A percentile compares a stretch with the other conserved stretches of the same genome.
phyloP scores from a whole-genome alignment of 106 monocot species.

The Acorus calamus region DNA sequence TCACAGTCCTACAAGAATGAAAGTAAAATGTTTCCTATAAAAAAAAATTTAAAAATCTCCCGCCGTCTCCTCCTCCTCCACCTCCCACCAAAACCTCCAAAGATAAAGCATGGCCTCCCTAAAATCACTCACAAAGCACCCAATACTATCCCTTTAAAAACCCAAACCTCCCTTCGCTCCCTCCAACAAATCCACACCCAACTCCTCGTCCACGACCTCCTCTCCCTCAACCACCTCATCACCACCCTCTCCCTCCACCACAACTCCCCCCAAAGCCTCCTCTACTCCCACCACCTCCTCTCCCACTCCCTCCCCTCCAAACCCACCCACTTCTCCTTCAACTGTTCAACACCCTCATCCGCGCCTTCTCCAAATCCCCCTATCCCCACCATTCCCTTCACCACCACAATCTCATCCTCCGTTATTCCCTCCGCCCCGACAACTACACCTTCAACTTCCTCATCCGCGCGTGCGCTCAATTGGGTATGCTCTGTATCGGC shows the following conservation, averaged over 20 bases:
- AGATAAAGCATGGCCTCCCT: too few species aligned
- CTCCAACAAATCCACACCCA: neutral
- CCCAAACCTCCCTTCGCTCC: too few species aligned
- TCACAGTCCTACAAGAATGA: too few species aligned
- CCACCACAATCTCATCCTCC: conserved; percentile 37
- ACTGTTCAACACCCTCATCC: conserved; percentile 61
- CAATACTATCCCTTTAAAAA: too few species aligned
- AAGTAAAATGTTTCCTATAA: too few species aligned
- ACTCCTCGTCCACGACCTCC: conserved; percentile 12
- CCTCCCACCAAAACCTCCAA: too few species aligned
- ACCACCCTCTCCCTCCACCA: conserved; percentile 19
- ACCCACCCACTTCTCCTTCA: conserved; percentile 30
- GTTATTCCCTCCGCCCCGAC: conserved; percentile 26
- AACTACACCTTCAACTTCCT: conserved; percentile 78
- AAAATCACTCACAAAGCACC: too few species aligned
- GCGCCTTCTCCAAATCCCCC: conserved; percentile 39
- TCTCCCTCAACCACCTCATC: conserved; percentile 15
- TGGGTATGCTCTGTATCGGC: conserved; percentile 9
- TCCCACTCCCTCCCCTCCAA: conserved; percentile 9
- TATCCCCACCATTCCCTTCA: conserved; percentile 23
- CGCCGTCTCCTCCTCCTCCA: too few species aligned
- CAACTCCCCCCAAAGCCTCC: conserved; percentile 20
- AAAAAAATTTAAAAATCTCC: too few species aligned
- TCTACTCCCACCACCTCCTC: conserved; percentile 36
- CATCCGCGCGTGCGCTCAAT: conserved; percentile 36